Conservation (phyloP, 1,284 basidiomycete genomes). For the Boletellus deceptivus region DNA sequence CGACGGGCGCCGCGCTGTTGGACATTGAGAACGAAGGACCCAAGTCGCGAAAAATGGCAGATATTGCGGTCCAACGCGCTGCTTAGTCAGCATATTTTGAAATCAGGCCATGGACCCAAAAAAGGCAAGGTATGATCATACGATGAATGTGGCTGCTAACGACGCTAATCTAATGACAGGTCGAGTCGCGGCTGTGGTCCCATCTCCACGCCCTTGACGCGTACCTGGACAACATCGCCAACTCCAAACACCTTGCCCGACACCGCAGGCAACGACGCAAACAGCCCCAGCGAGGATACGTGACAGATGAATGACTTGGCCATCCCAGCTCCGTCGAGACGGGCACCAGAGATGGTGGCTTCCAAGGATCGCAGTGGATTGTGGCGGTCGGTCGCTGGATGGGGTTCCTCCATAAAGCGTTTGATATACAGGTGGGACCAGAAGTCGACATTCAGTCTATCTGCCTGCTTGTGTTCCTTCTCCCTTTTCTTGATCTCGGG, state of each 20-base stretch:
- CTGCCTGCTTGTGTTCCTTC: conserved; percentile 22
- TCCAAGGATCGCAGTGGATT: conserved; percentile 25
- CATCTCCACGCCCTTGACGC: conserved; percentile 22
- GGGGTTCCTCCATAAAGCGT: conserved; percentile 32
- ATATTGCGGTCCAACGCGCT: not conserved
- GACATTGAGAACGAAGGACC: conserved; percentile 24
- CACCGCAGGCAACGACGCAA: conserved; percentile 16
- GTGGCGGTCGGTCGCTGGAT: conserved; percentile 13
- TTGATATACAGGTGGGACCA: conserved; percentile 40
- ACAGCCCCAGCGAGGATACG: conserved; percentile 26
- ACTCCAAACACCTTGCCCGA: conserved; percentile 10
- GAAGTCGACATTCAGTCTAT: conserved; percentile 42
- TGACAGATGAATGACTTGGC: conserved; percentile 23
- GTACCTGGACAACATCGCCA: conserved; percentile 27
- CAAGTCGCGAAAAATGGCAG: not conserved
- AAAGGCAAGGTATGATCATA: not conserved
- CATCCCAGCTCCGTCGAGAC: conserved; percentile 11
- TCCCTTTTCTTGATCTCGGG: conserved; percentile 33
- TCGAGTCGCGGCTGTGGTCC: conserved; percentile 24
- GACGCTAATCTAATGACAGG: conserved; percentile 5
- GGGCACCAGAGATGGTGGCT: conserved; percentile 23
- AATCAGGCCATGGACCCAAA: conserved; percentile 21
- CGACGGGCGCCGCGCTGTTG: conserved; percentile 20
- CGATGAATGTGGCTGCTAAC: not conserved
- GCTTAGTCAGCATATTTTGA: conserved; percentile 24